Base-by-base conservation (phyloP, 2,329 filamentous ascomycete genomes). In the Fusarium sp. region DNA sequence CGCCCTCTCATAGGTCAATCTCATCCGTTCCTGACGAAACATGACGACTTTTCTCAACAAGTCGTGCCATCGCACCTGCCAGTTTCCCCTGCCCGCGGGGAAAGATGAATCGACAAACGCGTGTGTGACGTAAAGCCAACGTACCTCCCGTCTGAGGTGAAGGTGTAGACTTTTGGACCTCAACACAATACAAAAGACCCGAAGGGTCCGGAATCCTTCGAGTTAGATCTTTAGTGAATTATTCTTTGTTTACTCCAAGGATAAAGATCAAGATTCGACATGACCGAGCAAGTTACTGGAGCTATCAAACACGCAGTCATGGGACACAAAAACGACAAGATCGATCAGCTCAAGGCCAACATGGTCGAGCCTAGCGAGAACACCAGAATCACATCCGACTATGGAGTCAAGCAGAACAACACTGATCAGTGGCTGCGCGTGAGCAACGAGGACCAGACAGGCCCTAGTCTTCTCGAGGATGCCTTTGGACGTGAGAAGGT, bases 351-450 rank as follows among this genome's bases (percentile, higher is more conserved):
- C 50, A 79, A 84, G 30, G 81, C 81, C 42, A 83, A 90, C 67
- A 91, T 83, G 6, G 86, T 89, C 59, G 85, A 93, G 76, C 85
- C 89, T 4, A 82, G 87, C 46, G 81, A 86, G 53, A 85, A 88
- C 40, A 84, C 86, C 35, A 85, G 87, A 41, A 88, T 94, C 71
- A 95, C 93, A 0, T 91, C 91, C 52, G 93, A 97, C 76, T 93
- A 87, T 81, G 94, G 94, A 26, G 89, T 91, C 32, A 93, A 91
- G 80, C 87, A 94, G 75, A 83, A 84, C 44, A 91, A 91, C 75
- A 91, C 91, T 2, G 94, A 97, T 76, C 87, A 94, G 78, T 96
- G 93, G 93, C 83, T 97, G 58, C 89, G 88, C 56, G 85, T 91
- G 8, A 86, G 83, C 30, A 89, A 83, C 38, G 85, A 89, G 6